These are phyloP conservation scores for Neurospora sp. DNA, from an alignment of 495 filamentous ascomycete species.

Conservation along the genomic window DNA sequence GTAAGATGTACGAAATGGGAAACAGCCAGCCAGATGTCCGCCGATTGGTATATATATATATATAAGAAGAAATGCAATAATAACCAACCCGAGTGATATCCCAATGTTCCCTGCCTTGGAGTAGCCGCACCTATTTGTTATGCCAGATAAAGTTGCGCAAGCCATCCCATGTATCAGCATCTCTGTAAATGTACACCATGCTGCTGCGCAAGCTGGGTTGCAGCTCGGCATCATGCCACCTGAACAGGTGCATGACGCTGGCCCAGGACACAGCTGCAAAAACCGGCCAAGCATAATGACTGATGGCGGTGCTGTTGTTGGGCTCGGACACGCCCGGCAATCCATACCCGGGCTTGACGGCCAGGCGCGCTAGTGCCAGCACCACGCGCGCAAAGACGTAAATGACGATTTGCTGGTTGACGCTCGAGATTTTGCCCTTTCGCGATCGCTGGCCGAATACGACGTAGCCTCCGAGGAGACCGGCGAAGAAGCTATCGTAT, in stretches of 20 bases:
- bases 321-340: conserved; percentile 34
- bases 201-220: conserved; percentile 86
- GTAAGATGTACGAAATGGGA: background rate
- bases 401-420: conserved; percentile 96
- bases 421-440: conserved; percentile 57
- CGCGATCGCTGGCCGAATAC: conserved; percentile 69
- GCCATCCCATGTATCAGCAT: conserved; percentile 77
- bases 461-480: conserved; percentile 79
- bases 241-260: conserved; percentile 89
- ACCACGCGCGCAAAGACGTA: conserved; percentile 93
- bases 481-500: conserved; percentile 83
- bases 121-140: conserved; percentile 53
- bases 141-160: conserved; percentile 69
- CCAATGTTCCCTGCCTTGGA: background rate
- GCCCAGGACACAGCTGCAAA: conserved; percentile 90
- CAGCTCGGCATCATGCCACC: conserved; percentile 80
- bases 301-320: conserved; percentile 34
- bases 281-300: conserved; percentile 71
- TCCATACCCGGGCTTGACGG: conserved; percentile 52
- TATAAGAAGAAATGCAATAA: background rate
- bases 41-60: background rate
- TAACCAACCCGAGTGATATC: background rate
- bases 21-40: background rate
- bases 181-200: conserved; percentile 93
- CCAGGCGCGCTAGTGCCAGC: conserved; percentile 72